Evolutionary conservation across 2,329 filamentous ascomycete genomes (phyloP), one percentile per base, ranked within the genome.

Genomic region (Trichoderma lentiforme): DNA sequence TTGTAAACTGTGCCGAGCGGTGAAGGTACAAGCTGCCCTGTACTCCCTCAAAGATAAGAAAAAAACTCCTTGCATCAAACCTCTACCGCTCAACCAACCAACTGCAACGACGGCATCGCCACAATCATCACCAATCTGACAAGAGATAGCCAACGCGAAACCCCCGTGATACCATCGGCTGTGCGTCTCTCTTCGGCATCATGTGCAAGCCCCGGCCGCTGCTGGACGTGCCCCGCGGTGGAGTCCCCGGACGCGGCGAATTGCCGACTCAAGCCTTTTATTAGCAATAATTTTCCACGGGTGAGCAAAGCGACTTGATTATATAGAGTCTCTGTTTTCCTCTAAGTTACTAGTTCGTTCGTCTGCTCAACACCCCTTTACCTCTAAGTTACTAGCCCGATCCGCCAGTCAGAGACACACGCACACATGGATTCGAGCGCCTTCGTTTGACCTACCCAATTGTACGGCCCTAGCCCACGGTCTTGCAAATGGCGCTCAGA

Each of bases 321-420:
- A 68, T 72, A 68, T 72, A 63, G 58, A 71, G 71, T 64, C 66
- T 62, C 64, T 72, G 65, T 68, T 70, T 72, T 47, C 71, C 71
- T 73, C 71, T 73, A 73, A 73, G 71, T 73, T 73, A 73, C 71
- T 73, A 73, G 71, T 73, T 71, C 68, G 57, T 21, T 28, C 62
- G 28, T 67, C 62, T 71, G 53, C 62, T 71, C 63, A 71, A 63
- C 58, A 34, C 71, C 57, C 62, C 68, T 71, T 73, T 73, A 71
- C 71, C 71, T 73, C 71, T 73, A 73, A 73, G 71, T 71, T 73
- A 73, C 71, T 73, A 73, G 71, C 68, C 68, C 71, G 65, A 43
- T 60, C 71, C 68, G 63, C 68, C 58, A 61, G 56, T 12, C 47
- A 53, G 56, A 70, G 58, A 62, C 64, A 60, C 64, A 36, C 64